Base-by-base conservation (phyloP, 2,329 filamentous ascomycete species). In the Penicillium sp. region DNA sequence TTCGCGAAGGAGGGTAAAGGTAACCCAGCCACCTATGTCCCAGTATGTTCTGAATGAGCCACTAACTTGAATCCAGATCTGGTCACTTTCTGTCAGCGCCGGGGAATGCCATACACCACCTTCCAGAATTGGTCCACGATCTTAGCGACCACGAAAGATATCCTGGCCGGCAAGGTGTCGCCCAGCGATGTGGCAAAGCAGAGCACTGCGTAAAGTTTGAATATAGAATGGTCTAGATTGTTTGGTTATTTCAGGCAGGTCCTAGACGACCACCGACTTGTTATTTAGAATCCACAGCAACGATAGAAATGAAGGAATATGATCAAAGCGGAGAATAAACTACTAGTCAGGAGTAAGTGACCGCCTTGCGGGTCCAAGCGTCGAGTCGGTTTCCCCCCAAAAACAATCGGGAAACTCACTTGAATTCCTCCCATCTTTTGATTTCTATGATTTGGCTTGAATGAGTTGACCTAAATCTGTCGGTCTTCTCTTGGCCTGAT, bases 1-100 rank as follows among this genome's bases (percentile, higher is more conserved):
- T 98, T 98, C 70, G 93, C 93, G 52, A 97, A 97, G 82, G 88
- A 90, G 63, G 93, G 91, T 22, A 87, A 91, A 74, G 90, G 90
- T 91, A 79, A 67, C 11, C 1, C 26, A 14, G 19, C 24, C 52
- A 19, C 21, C 8, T 2, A 19, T 24, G 21, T 49, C 35, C 9
- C 14, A n/a, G 4, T 3, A n/a, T 47, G 14, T 29, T 24, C 21
- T 22, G n/a, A 31, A 13, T 29, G 27, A 11, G 9, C 13, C 51
- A 48, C 59, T 70, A 49, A 68, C 52, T 45, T n/a, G 35, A 45
- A 50, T 37, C 19, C 60, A 91, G 92, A 98, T 75, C 84, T 98
- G 55, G 89, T 97, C 61, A 86, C 83, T 14, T 97, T 91, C 78
- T 97, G 93, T 72, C 88, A 93, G 67, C 87, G 86, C 54, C 87